Evolutionary conservation across 768 basidiomycete species (phyloP), one percentile per base, ranked within the genome.

Genomic region (Serendipita sp.): DNA sequence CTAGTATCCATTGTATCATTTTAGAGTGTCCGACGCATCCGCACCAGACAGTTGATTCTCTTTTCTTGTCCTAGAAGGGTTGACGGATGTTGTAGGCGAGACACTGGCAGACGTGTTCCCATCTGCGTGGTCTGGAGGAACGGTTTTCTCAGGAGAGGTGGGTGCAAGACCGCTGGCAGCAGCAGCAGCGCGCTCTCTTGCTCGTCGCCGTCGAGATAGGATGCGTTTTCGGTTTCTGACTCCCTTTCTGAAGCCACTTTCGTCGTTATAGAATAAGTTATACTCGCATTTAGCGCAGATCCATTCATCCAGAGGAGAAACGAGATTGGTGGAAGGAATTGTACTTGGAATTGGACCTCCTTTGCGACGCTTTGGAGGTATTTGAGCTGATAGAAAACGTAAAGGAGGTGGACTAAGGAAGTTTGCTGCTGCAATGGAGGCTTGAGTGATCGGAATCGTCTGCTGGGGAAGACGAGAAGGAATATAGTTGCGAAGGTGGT

Each of bases 231-330:
- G 76, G 68, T 79, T 84, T 73, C 83, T 76, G 66, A 92, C 76
- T 47, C 85, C 86, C 51, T 79, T 77, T 67, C 81, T 78, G 72
- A 88, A 86, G 64, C 78, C 80, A 64, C 75, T 65, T 45, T 88
- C 88, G 62, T 87, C 86, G n/a, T 92, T 91, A 72, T 88, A 98
- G 73, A 95, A 94, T 65, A 98, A 71, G 65, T 84, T 79, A 73
- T 92, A 94, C 75, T 98, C 95, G 77, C 95, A 98, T 70, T 88
- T 89, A 67, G 88, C 82, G 72, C 95, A 98, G 66, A 97, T 86
- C 86, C 90, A 96, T 73, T 97, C 95, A 28, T 96, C 92, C 38
- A 75, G 79, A 5, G 85, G 83, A 66, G 83, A 79, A 28, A 78
- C 79, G 63, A 85, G 73, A 37, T 24, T 66, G 74, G 73, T 32